Base-by-base conservation (phyloP, 768 basidiomycete species). In the Leucosporidium yakuticum region DNA sequence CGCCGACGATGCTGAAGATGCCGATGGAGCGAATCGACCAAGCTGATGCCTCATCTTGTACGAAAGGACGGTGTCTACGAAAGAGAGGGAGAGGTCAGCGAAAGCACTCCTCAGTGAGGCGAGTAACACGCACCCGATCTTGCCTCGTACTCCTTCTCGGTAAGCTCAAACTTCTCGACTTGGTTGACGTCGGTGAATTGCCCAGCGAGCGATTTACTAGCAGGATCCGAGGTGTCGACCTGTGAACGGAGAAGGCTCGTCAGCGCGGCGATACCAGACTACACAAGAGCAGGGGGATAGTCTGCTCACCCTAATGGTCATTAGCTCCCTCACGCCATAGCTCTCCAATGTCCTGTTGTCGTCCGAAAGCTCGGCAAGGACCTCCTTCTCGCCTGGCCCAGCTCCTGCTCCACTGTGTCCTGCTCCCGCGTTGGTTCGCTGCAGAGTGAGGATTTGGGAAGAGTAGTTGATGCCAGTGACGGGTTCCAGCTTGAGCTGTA, bases 161-260 rank as follows among this genome's bases (percentile, higher is more conserved):
- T 87, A 60, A 98, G 78, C 81, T 96, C 95, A 72, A 92, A 98
- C 77, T 97, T 96, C 32, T 96, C 87, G 2, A 96, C 91, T 79
- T 87, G 85, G 0, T 87, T 86, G 2, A 89, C 83, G 78, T 96
- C 94, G 12, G 87, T 84, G 62, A 89, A 84, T 77, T 94, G 91
- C 2, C 93, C 94, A 0, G 88, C 89, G 60, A 65, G 29, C 0
- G 54, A 89, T 59, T 29, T 76, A 83, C 47, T 87, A 86, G 3
- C 87, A 82, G 12, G 94, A 91, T 76, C 96, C 85, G 25, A 83
- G 85, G 75, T 95, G 89, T 68, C 82, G 80, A 15, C 89, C 84
- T 89, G 90, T 70, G 17, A 58, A 34, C 36, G 32, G 39, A 63
- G 7, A 44, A 63, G 9, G 56, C 47, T 21, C 29, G 27, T 60